phyloP scores from a whole-genome alignment of 1,139 yeast species.

The Hansenula sp. region DNA sequence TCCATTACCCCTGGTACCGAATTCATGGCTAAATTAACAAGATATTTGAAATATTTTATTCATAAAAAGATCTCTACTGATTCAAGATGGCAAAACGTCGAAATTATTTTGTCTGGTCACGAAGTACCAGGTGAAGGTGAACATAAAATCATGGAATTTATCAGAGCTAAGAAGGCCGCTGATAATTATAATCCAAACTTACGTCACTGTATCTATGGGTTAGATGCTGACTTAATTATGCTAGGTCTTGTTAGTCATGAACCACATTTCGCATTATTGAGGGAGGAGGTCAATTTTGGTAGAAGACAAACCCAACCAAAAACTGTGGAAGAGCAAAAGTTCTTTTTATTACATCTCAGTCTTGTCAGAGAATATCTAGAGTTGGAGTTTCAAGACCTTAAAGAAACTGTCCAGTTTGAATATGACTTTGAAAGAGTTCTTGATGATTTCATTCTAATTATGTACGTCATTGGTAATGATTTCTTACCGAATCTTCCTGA shows the following conservation, averaged over 20 bases:
- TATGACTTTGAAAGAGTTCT: slow-evolving; percentile 85
- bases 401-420: slow-evolving; percentile 58
- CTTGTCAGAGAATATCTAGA: slow-evolving; percentile 87
- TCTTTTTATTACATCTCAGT: slow-evolving; percentile 79
- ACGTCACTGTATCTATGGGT: slow-evolving; percentile 93
- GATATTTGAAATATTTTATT: slow-evolving; percentile 81
- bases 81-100: slow-evolving; percentile 84
- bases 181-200: slow-evolving; percentile 78
- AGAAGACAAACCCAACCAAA: slow-evolving; percentile 44
- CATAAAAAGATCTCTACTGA: slow-evolving; percentile 89
- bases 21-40: slow-evolving; percentile 89
- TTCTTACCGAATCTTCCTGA: slow-evolving; percentile 98
- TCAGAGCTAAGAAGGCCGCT: slow-evolving; percentile 76
- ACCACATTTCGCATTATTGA: slow-evolving; percentile 88
- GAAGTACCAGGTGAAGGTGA: slow-evolving; percentile 99
- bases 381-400: slow-evolving; percentile 75
- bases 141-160: slow-evolving; percentile 95
- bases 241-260: slow-evolving; percentile 96
- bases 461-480: slow-evolving; percentile 97
- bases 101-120: slow-evolving; percentile 88
- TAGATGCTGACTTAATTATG: slow-evolving; percentile 97
- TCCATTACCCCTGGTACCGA: slow-evolving; percentile 98
- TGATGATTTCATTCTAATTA: slow-evolving; percentile 89
- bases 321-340: slow-evolving; percentile 74
- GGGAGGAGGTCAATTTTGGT: slow-evolving; percentile 96